Conservation (phyloP, 2,329 filamentous ascomycete genomes). For the Fusarium fujikuroi region DNA sequence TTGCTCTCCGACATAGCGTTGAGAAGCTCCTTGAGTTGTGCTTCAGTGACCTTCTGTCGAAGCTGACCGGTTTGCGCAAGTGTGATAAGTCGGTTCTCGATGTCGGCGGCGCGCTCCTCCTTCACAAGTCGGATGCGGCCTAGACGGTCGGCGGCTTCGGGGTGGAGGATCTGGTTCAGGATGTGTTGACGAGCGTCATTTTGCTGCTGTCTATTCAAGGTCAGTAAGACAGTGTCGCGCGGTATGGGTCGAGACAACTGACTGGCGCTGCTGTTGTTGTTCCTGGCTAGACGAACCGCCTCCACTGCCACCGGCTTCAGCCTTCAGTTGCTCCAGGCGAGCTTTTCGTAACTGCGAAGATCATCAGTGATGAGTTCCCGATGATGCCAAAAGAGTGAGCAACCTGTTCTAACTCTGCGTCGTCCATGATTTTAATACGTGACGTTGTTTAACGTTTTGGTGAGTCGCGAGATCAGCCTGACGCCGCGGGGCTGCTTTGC, state of each 20-base stretch:
- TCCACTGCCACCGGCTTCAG: slow-evolving; percentile 67
- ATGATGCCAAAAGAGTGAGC: background rate
- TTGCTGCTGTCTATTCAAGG: slow-evolving; percentile 53
- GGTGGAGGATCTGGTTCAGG: slow-evolving; percentile 92
- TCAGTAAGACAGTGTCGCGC: background rate
- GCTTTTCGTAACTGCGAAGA: slow-evolving; percentile 81
- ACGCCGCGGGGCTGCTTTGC: slow-evolving; percentile 34
- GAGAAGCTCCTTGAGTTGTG: slow-evolving; percentile 91
- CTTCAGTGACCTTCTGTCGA: slow-evolving; percentile 86
- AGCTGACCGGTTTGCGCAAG: slow-evolving; percentile 90
- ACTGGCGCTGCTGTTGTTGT: slow-evolving; percentile 70
- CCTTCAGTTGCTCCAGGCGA: slow-evolving; percentile 91
- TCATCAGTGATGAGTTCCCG: background rate
- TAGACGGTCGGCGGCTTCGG: slow-evolving; percentile 91
- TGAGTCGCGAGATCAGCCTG: slow-evolving; percentile 34
- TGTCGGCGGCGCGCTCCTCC: slow-evolving; percentile 85
- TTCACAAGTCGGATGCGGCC: slow-evolving; percentile 96
- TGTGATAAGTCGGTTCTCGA: slow-evolving; percentile 94
- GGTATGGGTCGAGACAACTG: background rate
- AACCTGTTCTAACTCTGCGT: slow-evolving; percentile 58
- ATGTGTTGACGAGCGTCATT: slow-evolving; percentile 80
- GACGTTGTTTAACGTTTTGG: slow-evolving; percentile 12
- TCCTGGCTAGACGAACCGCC: slow-evolving; percentile 55
- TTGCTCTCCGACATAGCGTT: slow-evolving; percentile 84
- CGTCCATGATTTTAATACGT: slow-evolving; percentile 51